Conservation (phyloP, 208 protist species). For the Herpetomonas samuelpessoai region DNA sequence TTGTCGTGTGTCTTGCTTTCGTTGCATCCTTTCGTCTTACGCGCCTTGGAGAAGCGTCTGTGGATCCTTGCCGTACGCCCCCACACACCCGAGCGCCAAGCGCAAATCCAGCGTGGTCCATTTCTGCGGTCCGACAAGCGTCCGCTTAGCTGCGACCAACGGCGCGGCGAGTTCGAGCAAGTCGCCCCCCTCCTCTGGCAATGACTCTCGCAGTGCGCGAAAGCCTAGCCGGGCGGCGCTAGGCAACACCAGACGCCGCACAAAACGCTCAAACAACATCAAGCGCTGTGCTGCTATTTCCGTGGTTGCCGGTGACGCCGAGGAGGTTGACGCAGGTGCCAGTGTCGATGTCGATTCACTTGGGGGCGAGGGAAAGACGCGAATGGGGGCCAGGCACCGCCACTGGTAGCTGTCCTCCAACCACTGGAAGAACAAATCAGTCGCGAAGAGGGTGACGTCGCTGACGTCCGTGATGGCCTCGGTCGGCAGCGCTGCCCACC, state of each 20-base stretch:
- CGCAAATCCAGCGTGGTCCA: conserved; percentile 62
- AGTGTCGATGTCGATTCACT: too few relatives aligned
- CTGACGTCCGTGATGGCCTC: conserved; percentile 24
- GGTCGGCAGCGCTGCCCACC: conserved; percentile 46
- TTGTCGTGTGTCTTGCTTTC: too few relatives aligned
- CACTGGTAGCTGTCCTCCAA: conserved; percentile 58
- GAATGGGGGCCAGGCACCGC: conserved; percentile 41
- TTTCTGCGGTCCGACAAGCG: conserved; percentile 47
- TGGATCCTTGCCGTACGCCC: conserved; percentile 33
- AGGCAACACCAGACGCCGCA: conserved; percentile 33
- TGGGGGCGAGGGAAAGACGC: conserved; percentile 35
- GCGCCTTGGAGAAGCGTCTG: not conserved
- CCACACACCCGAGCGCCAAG: conserved; percentile 36
- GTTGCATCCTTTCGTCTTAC: not conserved
- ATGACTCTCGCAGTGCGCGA: conserved; percentile 10
- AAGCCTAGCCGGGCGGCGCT: conserved; percentile 26
- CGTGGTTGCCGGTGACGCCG: too few relatives aligned
- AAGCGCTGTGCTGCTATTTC: conserved; percentile 12
- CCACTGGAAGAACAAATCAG: conserved; percentile 63
- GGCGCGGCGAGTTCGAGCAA: conserved; percentile 24
- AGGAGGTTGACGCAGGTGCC: too few relatives aligned
- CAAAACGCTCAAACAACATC: conserved; percentile 41
- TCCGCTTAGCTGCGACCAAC: conserved; percentile 24
- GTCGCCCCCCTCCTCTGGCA: conserved; percentile 37
- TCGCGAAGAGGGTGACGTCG: conserved; percentile 36